Percentiles rank a stretch among this genome's conserved stretches.
These are phyloP conservation scores for Holtermanniella nyarrowii DNA, from an alignment of 768 basidiomycete genomes.

Conservation along the genomic window DNA sequence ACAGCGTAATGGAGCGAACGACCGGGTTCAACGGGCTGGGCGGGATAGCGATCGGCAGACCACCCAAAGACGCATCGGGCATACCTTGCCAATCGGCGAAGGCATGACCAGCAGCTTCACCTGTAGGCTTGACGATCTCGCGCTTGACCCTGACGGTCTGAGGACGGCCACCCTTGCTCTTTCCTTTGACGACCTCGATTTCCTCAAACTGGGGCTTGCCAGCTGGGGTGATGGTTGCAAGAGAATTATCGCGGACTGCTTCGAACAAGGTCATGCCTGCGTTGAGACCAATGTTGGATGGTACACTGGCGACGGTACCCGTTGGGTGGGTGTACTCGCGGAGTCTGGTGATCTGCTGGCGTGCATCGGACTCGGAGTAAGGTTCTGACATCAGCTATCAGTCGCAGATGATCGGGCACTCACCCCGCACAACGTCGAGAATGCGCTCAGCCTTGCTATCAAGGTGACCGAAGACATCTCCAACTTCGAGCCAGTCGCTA, in stretches of 20 bases:
- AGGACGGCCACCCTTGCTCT: slow-evolving; percentile 37
- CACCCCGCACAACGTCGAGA: slow-evolving; percentile 42
- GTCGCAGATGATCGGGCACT: slow-evolving; percentile 5
- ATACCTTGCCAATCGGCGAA: slow-evolving; percentile 34
- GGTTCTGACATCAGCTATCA: slow-evolving; percentile 30
- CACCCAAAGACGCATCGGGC: slow-evolving; percentile 12
- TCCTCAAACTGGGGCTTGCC: slow-evolving; percentile 19
- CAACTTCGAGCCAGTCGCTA: slow-evolving; percentile 43
- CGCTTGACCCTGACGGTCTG: slow-evolving; percentile 23
- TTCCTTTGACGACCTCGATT: slow-evolving; percentile 28
- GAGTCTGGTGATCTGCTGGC: slow-evolving; percentile 42
- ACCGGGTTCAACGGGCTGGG: slow-evolving; percentile 24
- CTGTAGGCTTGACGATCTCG: slow-evolving; percentile 9
- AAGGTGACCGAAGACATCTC: slow-evolving; percentile 40
- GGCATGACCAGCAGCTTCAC: slow-evolving; percentile 11
- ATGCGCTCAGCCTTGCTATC: slow-evolving; percentile 35
- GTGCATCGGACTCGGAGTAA: slow-evolving; percentile 41
- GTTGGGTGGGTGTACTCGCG: slow-evolving; percentile 34
- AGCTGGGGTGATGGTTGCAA: slow-evolving; percentile 9
- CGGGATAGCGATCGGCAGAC: slow-evolving; percentile 25
- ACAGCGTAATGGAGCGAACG: slow-evolving; percentile 39
- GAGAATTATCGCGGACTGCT: slow-evolving; percentile 39
- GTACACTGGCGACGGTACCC: slow-evolving; percentile 25
- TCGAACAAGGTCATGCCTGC: slow-evolving; percentile 39
- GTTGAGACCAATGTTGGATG: slow-evolving; percentile 28